These are phyloP conservation scores for Begonia loranthoides DNA, from an alignment of 306 rosid genomes.

Conservation along the genomic window DNA sequence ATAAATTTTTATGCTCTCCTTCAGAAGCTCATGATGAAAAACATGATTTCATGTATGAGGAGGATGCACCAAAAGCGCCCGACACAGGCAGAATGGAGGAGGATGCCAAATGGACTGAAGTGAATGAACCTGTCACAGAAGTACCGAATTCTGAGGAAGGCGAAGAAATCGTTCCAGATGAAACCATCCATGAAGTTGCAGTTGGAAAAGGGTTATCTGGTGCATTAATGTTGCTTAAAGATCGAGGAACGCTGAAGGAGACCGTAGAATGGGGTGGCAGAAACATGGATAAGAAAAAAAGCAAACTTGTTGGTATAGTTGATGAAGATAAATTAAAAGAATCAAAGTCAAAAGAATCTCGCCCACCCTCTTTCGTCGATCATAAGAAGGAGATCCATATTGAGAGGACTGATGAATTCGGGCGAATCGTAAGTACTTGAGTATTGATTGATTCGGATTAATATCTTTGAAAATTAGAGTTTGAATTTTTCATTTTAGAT, in stretches of 20 bases:
- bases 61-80: slow-evolving; percentile 38
- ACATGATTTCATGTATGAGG: slow-evolving; percentile 83
- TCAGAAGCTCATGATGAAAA: slow-evolving; percentile 77
- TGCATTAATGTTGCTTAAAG: slow-evolving; percentile 75
- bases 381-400: slow-evolving; percentile 71
- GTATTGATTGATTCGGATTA: too few species aligned
- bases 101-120: slow-evolving; percentile 88
- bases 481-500: too few species aligned
- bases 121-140: slow-evolving; percentile 40
- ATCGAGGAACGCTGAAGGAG: slow-evolving; percentile 88
- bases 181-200: slow-evolving; percentile 78
- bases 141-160: slow-evolving; percentile 35
- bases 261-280: slow-evolving; percentile 95
- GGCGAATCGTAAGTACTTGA: slow-evolving; percentile 68
- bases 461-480: too few species aligned
- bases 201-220: slow-evolving; percentile 88
- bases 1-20: slow-evolving; percentile 8
- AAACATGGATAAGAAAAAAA: slow-evolving; percentile 96
- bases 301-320: slow-evolving; percentile 76
- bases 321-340: slow-evolving; percentile 58
- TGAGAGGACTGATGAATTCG: slow-evolving; percentile 88
- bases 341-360: slow-evolving; percentile 24
- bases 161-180: slow-evolving; percentile 61
- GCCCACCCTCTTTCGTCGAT: slow-evolving; percentile 28
- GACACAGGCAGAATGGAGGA: slow-evolving; percentile 35